Conservation (phyloP, 2,329 filamentous ascomycete species). For the Ilyonectria sp. region DNA sequence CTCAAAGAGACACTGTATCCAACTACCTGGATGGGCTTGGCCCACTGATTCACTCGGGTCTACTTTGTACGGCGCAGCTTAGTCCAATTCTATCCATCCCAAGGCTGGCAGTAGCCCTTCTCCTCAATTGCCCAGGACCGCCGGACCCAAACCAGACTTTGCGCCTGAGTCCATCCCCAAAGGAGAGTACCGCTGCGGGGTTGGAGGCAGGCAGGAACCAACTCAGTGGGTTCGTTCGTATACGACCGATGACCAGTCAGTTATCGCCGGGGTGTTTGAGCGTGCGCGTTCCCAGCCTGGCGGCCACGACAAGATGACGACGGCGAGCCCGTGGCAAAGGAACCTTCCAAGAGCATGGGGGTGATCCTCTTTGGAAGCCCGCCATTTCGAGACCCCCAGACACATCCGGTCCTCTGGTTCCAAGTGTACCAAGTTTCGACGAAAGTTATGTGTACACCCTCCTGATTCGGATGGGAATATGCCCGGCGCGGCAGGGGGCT, state of each 20-base stretch:
- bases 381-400: conserved; percentile 19
- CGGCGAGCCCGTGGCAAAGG: conserved; percentile 17
- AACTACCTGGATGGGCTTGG: conserved; percentile 28
- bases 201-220: conserved; percentile 13
- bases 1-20: conserved; percentile 38
- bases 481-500: conserved; percentile 12
- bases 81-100: not conserved
- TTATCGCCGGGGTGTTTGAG: conserved; percentile 19
- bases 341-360: conserved; percentile 5
- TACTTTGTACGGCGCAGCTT: not conserved
- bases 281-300: conserved; percentile 4
- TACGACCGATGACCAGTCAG: conserved; percentile 24
- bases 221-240: conserved; percentile 16
- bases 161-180: conserved; percentile 16
- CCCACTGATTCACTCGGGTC: not conserved
- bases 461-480: conserved; percentile 12
- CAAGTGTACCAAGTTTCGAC: not conserved
- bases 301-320: conserved; percentile 14
- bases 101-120: not conserved
- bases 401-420: conserved; percentile 2
- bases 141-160: conserved; percentile 18
- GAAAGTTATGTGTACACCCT: not conserved
- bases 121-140: conserved; percentile 2
- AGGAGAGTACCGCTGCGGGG: conserved; percentile 18
- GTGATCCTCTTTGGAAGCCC: conserved; percentile 7